Evolutionary conservation across 108 stramenopile species (phyloP), one percentile per base, ranked within the genome.

Genomic region (Licmophora abbreviata): DNA sequence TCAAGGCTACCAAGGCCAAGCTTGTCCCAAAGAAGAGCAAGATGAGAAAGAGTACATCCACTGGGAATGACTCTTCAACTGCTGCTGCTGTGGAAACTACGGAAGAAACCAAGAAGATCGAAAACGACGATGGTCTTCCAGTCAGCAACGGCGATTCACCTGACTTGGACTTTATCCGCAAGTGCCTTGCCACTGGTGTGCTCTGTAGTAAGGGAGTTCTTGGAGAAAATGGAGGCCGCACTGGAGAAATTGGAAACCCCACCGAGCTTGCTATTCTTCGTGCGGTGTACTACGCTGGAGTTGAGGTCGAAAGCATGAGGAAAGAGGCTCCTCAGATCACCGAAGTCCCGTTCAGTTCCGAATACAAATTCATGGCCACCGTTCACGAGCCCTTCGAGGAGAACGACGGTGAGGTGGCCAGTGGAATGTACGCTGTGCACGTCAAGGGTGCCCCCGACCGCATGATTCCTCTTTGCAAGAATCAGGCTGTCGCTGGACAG

Each of bases 391-490:
- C 73, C 32, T 22, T 52, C 31, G 33, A 29, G 29, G 60, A 59
- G 22, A 68, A 64, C 32, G 68, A 74, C 45, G 73, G 67, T 10
- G 63, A 66, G 23, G 77, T 61, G 22, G 33, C 59, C 12, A 59
- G 73, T 28, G 75, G 68, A 1, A 71, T 69, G 24, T 65, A 64
- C 23, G 44, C 77, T 29, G 80, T 91, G 26, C 74, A 85, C 54
- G 83, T 95, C 50, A 97, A 97, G 85, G 96, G 95, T 50, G 95
- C 95, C 12, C 95, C 93, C 18, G 95, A 97, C 56, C 69, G 81
- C 17, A 81, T 97, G 69, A 56, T 97, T 42, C 63, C 61, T 30
- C 51, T 76, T 40, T 93, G 79, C 66, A 63, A 43, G 34, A 56
- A 49, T 56, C 81, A 72, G 63, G 68, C 52, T 74, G 83, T 66